Evolutionary conservation across 768 basidiomycete genomes (phyloP).

Genomic region (Pisolithus albus): DNA sequence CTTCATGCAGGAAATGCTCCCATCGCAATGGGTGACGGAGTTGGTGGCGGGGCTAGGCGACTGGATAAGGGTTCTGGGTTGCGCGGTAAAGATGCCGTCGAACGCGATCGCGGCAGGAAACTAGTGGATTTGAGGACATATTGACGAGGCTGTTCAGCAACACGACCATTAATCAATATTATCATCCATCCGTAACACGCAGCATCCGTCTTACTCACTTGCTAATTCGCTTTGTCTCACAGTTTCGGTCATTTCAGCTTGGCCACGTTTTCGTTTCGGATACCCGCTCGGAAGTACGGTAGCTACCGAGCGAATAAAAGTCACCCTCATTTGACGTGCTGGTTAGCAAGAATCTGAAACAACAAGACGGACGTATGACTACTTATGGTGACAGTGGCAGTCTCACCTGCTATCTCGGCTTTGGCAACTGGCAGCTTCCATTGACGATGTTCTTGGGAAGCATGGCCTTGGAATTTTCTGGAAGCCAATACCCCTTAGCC

Average conservation of each 20-base stretch:
- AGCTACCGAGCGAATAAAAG: too few relatives aligned
- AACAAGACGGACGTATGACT: too few relatives aligned
- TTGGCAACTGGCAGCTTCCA: not conserved
- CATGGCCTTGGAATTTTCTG: too few relatives aligned
- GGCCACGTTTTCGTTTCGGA: too few relatives aligned
- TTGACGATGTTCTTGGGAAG: not conserved
- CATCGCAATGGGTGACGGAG: conserved; percentile 72
- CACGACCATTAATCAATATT: not conserved
- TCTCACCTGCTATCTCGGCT: too few relatives aligned
- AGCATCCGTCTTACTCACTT: not conserved
- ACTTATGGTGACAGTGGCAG: too few relatives aligned
- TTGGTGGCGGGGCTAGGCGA: conserved; percentile 65
- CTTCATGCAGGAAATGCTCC: conserved; percentile 82
- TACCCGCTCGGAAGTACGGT: too few relatives aligned
- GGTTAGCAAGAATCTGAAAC: too few relatives aligned
- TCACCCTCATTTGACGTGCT: too few relatives aligned
- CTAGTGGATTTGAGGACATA: conserved; percentile 60
- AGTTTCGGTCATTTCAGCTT: too few relatives aligned
- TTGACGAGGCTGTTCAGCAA: conserved; percentile 3
- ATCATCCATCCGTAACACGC: too few relatives aligned
- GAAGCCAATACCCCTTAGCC: too few relatives aligned
- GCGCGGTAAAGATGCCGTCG: conserved; percentile 59
- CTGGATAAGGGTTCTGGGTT: conserved; percentile 73
- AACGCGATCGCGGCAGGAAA: conserved; percentile 77
- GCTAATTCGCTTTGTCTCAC: not conserved